Conservation (phyloP, 83 land plant species). For the Isoetes engelmannii region DNA sequence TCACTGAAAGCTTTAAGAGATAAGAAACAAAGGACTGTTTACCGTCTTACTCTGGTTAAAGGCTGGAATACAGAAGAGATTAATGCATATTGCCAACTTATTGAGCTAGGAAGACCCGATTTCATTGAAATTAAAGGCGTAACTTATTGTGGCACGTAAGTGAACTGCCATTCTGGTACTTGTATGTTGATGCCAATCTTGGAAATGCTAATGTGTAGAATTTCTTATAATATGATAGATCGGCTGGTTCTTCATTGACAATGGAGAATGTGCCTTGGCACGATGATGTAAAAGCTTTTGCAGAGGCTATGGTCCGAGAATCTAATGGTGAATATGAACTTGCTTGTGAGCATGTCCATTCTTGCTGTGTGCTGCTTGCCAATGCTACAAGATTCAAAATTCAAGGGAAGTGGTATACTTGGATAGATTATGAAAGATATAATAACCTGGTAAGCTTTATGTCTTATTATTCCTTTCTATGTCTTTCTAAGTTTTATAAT, state of each 20-base stretch:
- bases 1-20: slow-evolving; percentile 68
- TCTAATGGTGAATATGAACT: slow-evolving; percentile 75
- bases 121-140: slow-evolving; percentile 95
- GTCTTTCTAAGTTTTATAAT: slow-evolving; percentile 8
- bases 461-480: background rate
- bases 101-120: slow-evolving; percentile 74
- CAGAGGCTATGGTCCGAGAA: slow-evolving; percentile 64
- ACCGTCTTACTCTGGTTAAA: slow-evolving; percentile 83
- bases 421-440: slow-evolving; percentile 95
- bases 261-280: slow-evolving; percentile 99
- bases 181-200: background rate
- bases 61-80: slow-evolving; percentile 92
- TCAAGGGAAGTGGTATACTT: slow-evolving; percentile 76
- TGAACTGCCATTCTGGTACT: too few species aligned
- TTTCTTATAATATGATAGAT: slow-evolving; percentile 23
- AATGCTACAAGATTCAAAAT: slow-evolving; percentile 63
- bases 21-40: slow-evolving; percentile 82
- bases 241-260: slow-evolving; percentile 82
- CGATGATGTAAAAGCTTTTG: slow-evolving; percentile 80
- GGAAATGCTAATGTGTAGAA: background rate
- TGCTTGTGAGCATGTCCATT: slow-evolving; percentile 95
- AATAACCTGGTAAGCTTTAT: slow-evolving; percentile 70
- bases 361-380: slow-evolving; percentile 92
- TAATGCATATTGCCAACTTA: slow-evolving; percentile 65
- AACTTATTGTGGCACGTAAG: slow-evolving; percentile 99